Conservation (phyloP, 2,329 filamentous ascomycete genomes). For the Alternaria sp. region DNA sequence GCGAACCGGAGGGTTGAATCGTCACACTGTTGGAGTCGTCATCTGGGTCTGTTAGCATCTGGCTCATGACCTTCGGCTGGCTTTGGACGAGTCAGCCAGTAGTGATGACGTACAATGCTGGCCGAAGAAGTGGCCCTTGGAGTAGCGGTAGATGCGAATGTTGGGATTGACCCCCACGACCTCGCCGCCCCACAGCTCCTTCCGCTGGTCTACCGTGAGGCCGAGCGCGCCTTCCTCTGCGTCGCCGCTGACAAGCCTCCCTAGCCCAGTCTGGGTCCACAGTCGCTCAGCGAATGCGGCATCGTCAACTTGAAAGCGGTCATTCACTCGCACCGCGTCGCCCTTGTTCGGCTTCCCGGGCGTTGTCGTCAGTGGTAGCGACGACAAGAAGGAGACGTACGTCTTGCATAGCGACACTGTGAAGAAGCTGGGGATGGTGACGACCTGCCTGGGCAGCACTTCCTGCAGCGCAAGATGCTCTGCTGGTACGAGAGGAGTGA, state of each 20-base stretch:
- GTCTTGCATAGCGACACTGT: conserved; percentile 76
- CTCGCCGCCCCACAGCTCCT: conserved; percentile 75
- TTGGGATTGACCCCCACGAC: conserved; percentile 87
- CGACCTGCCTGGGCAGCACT: conserved; percentile 70
- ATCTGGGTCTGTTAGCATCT: conserved; percentile 57
- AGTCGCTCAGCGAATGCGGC: conserved; percentile 74
- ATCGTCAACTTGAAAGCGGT: conserved; percentile 86
- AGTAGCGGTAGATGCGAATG: conserved; percentile 88
- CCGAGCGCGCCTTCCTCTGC: conserved; percentile 45
- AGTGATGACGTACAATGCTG: conserved; percentile 76
- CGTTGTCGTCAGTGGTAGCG: conserved; percentile 77
- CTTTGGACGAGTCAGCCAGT: no score
- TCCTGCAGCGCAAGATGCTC: conserved; percentile 68
- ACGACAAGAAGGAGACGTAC: conserved; percentile 76
- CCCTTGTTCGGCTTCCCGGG: conserved; percentile 80
- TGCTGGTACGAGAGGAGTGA: conserved; percentile 73
- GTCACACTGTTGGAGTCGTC: conserved; percentile 83
- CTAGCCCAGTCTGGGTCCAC: conserved; percentile 80
- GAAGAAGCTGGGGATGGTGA: conserved; percentile 77
- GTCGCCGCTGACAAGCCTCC: conserved; percentile 61
- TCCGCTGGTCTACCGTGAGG: conserved; percentile 45
- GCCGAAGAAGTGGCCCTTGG: conserved; percentile 87
- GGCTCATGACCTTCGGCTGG: neutral
- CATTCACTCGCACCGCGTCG: conserved; percentile 85
- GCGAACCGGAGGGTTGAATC: conserved; percentile 53